A percentile compares a stretch with the other conserved stretches of the same genome.
Evolutionary conservation across 768 basidiomycete species (phyloP).

Genomic region (Pholiota molesta): DNA sequence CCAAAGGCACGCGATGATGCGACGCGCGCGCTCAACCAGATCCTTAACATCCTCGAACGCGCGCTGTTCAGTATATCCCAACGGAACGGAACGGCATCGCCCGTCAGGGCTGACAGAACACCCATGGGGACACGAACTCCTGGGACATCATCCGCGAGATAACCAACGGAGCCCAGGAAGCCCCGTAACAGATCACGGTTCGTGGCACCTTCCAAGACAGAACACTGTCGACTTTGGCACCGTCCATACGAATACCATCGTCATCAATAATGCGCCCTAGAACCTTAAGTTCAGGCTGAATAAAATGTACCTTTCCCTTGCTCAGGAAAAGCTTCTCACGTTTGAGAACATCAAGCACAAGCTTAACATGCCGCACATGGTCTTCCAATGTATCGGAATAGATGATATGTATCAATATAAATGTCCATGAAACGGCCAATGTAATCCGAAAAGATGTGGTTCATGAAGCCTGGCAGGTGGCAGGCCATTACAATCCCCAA

Average conservation of each 20-base stretch:
- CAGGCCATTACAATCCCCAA: constrained; percentile 20
- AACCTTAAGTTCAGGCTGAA: constrained; percentile 28
- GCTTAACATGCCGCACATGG: not conserved
- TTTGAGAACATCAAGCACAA: not conserved
- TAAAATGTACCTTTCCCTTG: constrained; percentile 31
- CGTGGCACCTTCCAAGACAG: constrained; percentile 32
- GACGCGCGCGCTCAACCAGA: too few species aligned
- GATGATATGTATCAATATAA: constrained; percentile 17
- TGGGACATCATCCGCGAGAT: constrained; percentile 32
- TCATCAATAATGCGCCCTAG: constrained; percentile 27
- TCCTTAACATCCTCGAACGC: constrained; percentile 36
- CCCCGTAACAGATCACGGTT: constrained; percentile 31
- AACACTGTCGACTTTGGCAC: constrained; percentile 42
- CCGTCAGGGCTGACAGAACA: constrained; percentile 22
- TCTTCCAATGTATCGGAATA: not conserved
- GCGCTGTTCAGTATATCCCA: constrained; percentile 24
- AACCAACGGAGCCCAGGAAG: constrained; percentile 27
- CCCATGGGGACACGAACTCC: constrained; percentile 37
- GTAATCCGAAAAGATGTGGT: constrained; percentile 33
- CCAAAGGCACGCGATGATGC: constrained; percentile 21
- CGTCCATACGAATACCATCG: constrained; percentile 40
- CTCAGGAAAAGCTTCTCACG: not conserved
- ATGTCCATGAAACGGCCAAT: constrained; percentile 41
- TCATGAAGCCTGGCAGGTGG: constrained; percentile 44
- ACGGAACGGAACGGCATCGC: constrained; percentile 19